These are phyloP conservation scores for Hypocrella siamensis DNA, from an alignment of 2,329 filamentous ascomycete species.

Conservation along the genomic window DNA sequence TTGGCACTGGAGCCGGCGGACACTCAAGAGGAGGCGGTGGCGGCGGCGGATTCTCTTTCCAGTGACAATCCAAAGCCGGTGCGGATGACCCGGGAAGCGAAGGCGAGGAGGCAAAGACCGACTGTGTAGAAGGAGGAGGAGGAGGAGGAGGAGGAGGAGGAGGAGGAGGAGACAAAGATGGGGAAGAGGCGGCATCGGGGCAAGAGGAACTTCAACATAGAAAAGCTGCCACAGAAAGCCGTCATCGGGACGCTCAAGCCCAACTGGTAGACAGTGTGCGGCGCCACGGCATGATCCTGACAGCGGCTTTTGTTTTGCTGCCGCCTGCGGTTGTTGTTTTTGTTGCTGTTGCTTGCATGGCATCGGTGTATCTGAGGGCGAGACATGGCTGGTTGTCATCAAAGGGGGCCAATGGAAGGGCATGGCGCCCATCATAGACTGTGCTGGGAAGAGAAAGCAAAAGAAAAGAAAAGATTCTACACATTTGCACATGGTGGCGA, in stretches of 20 bases:
- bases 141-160: no score
- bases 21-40: slow-evolving; percentile 22
- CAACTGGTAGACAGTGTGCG: slow-evolving; percentile 25
- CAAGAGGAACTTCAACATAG: no score
- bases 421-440: background rate
- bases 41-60: slow-evolving; percentile 26
- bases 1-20: slow-evolving; percentile 21
- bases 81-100: slow-evolving; percentile 18
- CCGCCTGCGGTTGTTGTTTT: slow-evolving; percentile 24
- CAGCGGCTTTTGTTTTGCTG: slow-evolving; percentile 31
- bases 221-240: no score
- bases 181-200: no score
- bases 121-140: no score
- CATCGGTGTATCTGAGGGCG: slow-evolving; percentile 25
- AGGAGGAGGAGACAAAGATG: no score
- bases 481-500: no score
- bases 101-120: slow-evolving; percentile 13
- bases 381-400: slow-evolving; percentile 9
- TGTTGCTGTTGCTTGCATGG: slow-evolving; percentile 19
- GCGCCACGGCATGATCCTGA: slow-evolving; percentile 22
- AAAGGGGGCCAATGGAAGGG: background rate
- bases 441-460: background rate
- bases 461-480: no score
- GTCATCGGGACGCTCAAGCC: slow-evolving; percentile 18
- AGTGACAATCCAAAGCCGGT: slow-evolving; percentile 30